A percentile compares a stretch with the other conserved stretches of the same genome.
Evolutionary conservation across 768 basidiomycete genomes (phyloP).

Genomic region (Pisolithus tinctorius): DNA sequence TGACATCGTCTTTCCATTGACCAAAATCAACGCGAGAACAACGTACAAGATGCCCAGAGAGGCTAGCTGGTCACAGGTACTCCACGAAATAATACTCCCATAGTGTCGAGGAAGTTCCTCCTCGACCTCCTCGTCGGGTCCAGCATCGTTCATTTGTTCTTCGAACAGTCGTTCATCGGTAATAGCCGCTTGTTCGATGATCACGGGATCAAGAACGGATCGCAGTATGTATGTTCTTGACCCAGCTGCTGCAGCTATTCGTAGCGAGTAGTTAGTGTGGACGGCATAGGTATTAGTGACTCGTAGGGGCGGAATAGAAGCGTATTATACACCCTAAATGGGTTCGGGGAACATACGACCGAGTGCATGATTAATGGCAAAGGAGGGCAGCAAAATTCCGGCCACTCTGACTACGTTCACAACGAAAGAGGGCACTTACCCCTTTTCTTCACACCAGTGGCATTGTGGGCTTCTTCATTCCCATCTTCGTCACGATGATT

Average conservation of each 20-base stretch:
- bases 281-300: background rate
- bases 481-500: conserved; percentile 37
- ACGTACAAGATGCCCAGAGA: conserved; percentile 72
- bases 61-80: conserved; percentile 57
- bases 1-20: conserved; percentile 62
- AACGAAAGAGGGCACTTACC: conserved; percentile 28
- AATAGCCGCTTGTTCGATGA: conserved; percentile 57
- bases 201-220: conserved; percentile 52
- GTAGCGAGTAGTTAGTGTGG: background rate
- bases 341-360: background rate
- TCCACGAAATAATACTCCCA: conserved; percentile 74
- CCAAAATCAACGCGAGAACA: conserved; percentile 79
- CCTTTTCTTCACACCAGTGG: conserved; percentile 61
- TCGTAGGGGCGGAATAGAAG: background rate
- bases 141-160: conserved; percentile 43
- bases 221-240: conserved; percentile 83
- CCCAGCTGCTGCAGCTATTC: conserved; percentile 45
- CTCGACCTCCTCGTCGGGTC: conserved; percentile 37
- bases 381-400: no score
- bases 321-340: background rate
- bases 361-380: no score
- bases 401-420: background rate
- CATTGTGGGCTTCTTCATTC: conserved; percentile 42
- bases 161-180: conserved; percentile 39
- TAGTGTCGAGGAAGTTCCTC: conserved; percentile 46